Conservation (phyloP, 495 filamentous ascomycete genomes). For the Astrocystis sublimbata region DNA sequence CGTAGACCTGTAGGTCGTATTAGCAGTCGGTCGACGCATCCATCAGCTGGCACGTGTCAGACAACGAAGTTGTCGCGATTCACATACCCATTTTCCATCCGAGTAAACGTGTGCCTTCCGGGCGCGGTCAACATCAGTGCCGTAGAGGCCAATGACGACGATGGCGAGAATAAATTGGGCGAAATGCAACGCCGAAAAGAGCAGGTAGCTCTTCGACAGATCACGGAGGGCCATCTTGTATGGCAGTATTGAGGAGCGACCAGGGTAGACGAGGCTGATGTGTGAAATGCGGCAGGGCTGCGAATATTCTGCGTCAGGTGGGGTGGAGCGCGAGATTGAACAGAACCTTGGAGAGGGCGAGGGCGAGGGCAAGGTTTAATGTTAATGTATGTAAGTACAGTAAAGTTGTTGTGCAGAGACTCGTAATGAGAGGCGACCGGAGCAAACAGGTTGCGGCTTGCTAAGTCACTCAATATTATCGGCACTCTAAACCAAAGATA, state of each 20-base stretch:
- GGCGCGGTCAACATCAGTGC: slow-evolving; percentile 63
- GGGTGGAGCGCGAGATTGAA: background rate
- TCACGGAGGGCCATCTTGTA: slow-evolving; percentile 39
- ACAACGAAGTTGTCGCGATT: background rate
- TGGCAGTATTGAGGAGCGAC: background rate
- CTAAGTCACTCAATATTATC: background rate
- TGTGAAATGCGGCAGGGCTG: background rate
- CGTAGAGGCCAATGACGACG: slow-evolving; percentile 78
- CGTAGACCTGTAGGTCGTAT: slow-evolving; percentile 57
- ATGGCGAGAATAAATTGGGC: slow-evolving; percentile 73
- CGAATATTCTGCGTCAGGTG: background rate
- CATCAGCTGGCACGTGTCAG: background rate
- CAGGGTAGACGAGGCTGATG: background rate
- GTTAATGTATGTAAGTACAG: background rate
- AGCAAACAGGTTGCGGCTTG: background rate
- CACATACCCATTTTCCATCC: slow-evolving; percentile 67
- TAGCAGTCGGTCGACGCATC: background rate
- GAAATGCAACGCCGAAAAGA: slow-evolving; percentile 60
- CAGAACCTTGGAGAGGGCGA: too few species aligned
- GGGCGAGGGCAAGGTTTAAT: background rate
- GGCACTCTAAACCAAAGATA: slow-evolving; percentile 1
- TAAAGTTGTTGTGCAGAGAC: background rate
- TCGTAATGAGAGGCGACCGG: background rate
- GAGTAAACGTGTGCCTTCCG: slow-evolving; percentile 48
- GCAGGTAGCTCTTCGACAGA: slow-evolving; percentile 40